Evolutionary conservation across 768 basidiomycete species (phyloP), one percentile per base, ranked within the genome.

Genomic region (Trametes sanguinea): DNA sequence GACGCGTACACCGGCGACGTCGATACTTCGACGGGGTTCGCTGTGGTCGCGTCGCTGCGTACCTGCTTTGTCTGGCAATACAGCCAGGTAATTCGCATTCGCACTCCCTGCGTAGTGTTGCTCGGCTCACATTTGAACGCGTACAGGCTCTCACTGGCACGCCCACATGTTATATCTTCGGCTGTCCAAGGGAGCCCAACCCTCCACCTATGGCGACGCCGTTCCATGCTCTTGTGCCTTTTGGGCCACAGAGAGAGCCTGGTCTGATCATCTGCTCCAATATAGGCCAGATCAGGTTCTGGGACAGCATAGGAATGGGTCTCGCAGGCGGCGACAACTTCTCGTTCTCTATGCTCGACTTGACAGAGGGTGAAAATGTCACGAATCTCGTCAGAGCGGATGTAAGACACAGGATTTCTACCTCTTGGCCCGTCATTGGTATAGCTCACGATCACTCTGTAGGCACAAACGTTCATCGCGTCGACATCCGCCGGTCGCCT

Each of bases 11-110:
- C 84, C 3, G 91, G 90, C 48, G 83, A 82, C 51, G 85, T 92
- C 22, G 90, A 93, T 69, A 82, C 84, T 4, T 57, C 78, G 51
- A 90, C 90, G 8, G 89, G 89, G 6, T 92, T 89, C 70, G 84
- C 90, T 10, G 81, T 92, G 42, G 83, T 91, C 27, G 83, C 85
- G 16, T 91, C 90, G 29, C 75, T 78, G 6, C 83, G 84, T 68
- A 90, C 88, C 8, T 92, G 89, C 72, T 92, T 90, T 73, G 87
- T 92, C 50, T 93, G 90, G 90, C 88, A 90, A 63, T 88, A 92
- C 76, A 82, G 86, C 45, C 86, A 89, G 74, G 87, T 83, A 70
- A 4, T 14, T 32, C 39, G 13, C 46, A 30, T 1, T 22, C 22
- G 1, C 22, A 11, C 14, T 35, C 14, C 30, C 6, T 37, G 3